These are phyloP conservation scores for Marsdenia floribunda DNA, from an alignment of 257 asterid genomes.

Conservation along the genomic window DNA sequence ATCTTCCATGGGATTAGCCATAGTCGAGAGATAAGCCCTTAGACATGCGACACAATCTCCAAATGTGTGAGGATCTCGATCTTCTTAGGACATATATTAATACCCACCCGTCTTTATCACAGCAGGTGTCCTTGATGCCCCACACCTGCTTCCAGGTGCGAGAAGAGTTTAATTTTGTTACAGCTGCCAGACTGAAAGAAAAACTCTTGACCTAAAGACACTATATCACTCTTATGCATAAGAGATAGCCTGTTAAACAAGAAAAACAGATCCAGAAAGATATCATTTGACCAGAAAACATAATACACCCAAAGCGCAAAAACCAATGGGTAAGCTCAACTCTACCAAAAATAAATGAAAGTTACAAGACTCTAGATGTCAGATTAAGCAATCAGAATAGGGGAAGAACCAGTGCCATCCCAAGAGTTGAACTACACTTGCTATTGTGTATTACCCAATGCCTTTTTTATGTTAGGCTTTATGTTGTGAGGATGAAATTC, in stretches of 20 bases:
- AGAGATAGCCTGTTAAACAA: conserved; percentile 55
- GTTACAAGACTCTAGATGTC: not conserved
- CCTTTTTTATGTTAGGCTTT: not conserved
- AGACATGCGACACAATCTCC: conserved; percentile 96
- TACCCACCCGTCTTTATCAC: conserved; percentile 47
- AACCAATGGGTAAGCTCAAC: not conserved
- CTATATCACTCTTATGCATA: conserved; percentile 35
- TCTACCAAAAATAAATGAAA: not conserved
- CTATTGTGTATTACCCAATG: not conserved
- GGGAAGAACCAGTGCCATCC: not conserved
- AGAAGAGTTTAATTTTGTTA: conserved; percentile 54
- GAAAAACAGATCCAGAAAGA: conserved; percentile 9
- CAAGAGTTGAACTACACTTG: not conserved
- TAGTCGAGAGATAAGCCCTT: conserved; percentile 85
- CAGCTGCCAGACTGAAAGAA: conserved; percentile 96
- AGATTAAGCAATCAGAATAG: not conserved
- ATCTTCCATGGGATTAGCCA: conserved; percentile 59
- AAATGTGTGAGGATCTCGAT: conserved; percentile 79
- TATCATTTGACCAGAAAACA: conserved; percentile 17
- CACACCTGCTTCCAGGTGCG: conserved; percentile 96
- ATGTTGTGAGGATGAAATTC: not conserved
- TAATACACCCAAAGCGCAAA: conserved; percentile 1
- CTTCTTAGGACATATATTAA: conserved; percentile 59
- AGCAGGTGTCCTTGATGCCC: conserved; percentile 83
- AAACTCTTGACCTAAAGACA: conserved; percentile 38